Evolutionary conservation across 495 filamentous ascomycete species (phyloP).

Genomic region (Lepraria neglecta): DNA sequence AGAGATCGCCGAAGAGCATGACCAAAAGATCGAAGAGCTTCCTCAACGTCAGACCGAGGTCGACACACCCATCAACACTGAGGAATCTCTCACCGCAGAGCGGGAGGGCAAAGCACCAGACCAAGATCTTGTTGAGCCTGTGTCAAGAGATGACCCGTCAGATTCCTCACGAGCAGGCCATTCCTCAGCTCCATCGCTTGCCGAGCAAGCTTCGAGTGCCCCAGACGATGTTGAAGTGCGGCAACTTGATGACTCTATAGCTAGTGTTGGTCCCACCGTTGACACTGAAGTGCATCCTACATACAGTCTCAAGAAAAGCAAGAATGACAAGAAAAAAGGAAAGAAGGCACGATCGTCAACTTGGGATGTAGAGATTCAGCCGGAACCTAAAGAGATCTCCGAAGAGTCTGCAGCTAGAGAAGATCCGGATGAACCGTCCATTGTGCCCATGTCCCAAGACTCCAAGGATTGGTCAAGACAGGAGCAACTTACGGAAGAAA

Average conservation of each 20-base stretch:
- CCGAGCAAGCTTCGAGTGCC: neutral
- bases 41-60: neutral
- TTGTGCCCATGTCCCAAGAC: neutral
- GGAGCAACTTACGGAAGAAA: neutral
- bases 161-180: neutral
- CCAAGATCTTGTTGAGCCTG: neutral
- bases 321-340: constrained; percentile 33
- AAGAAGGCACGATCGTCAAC: constrained; percentile 9
- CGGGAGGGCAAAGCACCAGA: neutral
- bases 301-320: constrained; percentile 20
- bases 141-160: neutral
- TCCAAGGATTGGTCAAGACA: constrained; percentile 3
- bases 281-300: neutral
- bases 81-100: neutral
- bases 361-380: constrained; percentile 1
- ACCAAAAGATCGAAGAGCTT: neutral
- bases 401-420: neutral
- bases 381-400: neutral
- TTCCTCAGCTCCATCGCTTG: neutral
- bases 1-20: constrained; percentile 13
- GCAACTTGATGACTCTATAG: neutral
- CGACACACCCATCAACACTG: neutral
- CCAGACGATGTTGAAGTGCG: neutral
- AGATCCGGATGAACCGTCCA: neutral
- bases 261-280: neutral